A percentile compares a stretch with the other conserved stretches of the same genome.
Conservation (phyloP, 768 basidiomycete genomes). For the Boletus tomentosulus region DNA sequence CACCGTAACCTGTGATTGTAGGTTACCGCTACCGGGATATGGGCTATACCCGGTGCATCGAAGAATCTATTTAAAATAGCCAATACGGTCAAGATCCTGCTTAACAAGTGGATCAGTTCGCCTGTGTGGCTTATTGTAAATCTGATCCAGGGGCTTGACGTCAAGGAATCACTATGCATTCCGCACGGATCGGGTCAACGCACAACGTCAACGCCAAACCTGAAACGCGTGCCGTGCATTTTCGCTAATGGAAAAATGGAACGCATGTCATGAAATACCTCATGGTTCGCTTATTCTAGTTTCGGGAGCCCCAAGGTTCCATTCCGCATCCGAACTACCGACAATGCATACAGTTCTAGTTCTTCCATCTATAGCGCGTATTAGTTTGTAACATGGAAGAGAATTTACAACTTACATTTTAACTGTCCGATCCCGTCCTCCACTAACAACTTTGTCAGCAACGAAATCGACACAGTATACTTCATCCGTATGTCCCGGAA, state of each 20-base stretch:
- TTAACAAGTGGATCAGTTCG: background rate
- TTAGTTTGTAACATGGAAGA: background rate
- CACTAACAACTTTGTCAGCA: slow-evolving; percentile 97
- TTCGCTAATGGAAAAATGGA: background rate
- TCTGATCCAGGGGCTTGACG: background rate
- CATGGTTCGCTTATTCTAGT: background rate
- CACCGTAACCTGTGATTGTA: no score
- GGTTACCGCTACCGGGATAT: background rate
- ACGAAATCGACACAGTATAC: slow-evolving; percentile 99
- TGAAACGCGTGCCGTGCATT: background rate
- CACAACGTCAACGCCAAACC: background rate
- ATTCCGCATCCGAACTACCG: background rate
- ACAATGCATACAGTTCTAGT: slow-evolving; percentile 14
- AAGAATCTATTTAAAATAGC: background rate
- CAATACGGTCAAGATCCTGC: background rate
- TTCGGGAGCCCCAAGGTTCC: background rate
- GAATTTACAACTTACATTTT: slow-evolving; percentile 69
- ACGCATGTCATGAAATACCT: background rate
- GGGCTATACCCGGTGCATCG: background rate
- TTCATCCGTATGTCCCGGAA: slow-evolving; percentile 95
- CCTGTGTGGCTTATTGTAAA: background rate
- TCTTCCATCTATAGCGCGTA: slow-evolving; percentile 25
- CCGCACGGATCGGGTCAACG: background rate
- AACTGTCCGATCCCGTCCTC: slow-evolving; percentile 86
- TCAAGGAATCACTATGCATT: background rate